phyloP scores from a whole-genome alignment of 768 basidiomycete species.

The Lanmaoa pseudosensibilis region DNA sequence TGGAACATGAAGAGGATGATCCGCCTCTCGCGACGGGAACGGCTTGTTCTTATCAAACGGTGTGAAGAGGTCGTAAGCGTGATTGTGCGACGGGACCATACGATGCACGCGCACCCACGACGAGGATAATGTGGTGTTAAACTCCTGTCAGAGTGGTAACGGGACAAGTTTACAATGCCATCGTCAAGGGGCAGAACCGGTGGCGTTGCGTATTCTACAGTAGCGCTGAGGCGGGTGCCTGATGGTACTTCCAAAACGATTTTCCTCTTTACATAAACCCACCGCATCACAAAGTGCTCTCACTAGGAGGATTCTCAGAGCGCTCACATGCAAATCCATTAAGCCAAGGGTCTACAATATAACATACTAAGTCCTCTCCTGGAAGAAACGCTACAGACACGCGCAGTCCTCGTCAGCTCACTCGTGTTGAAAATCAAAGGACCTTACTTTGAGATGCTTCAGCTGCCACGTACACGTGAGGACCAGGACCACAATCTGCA shows the following conservation, averaged over 20 bases:
- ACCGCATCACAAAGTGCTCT: neutral
- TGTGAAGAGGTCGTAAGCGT: neutral
- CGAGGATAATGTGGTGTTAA: conserved; percentile 11
- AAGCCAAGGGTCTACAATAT: conserved; percentile 9
- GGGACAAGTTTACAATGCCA: neutral
- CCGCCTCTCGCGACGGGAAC: neutral
- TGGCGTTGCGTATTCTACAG: neutral
- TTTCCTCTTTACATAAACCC: neutral
- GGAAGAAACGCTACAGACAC: conserved; percentile 69
- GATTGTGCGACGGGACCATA: neutral
- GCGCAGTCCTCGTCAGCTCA: neutral
- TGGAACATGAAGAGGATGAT: conserved; percentile 9
- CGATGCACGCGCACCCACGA: neutral
- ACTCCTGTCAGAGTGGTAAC: conserved; percentile 11
- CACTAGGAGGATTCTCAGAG: neutral
- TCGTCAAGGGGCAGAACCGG: neutral
- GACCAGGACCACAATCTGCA: conserved; percentile 82
- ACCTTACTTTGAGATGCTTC: conserved; percentile 80
- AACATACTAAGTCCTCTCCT: conserved; percentile 62
- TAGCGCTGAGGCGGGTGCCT: neutral
- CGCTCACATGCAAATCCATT: neutral
- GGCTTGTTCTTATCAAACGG: conserved; percentile 14
- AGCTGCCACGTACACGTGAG: conserved; percentile 92
- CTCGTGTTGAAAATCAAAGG: neutral
- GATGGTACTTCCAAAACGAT: neutral